Percentiles rank a stretch among this genome's conserved stretches.
Evolutionary conservation across 176 grass and related monocot genomes (phyloP).

Genomic region (Themeda triandra): DNA sequence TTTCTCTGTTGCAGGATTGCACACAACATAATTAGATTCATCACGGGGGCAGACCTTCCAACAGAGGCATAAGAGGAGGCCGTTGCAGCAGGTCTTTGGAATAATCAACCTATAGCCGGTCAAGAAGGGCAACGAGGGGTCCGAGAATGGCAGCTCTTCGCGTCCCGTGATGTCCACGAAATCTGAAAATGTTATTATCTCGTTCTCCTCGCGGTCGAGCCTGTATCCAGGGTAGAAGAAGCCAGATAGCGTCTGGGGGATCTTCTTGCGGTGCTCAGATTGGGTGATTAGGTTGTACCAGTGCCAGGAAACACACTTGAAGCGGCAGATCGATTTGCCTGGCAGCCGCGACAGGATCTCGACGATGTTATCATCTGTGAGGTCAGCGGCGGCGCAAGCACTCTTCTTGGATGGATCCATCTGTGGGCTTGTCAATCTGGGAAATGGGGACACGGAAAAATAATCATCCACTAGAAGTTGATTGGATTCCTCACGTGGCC

Average conservation of each 20-base stretch:
- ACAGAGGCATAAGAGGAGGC: background rate
- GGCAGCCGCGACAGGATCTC: constrained; percentile 12
- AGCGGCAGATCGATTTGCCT: background rate
- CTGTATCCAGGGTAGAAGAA: background rate
- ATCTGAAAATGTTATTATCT: background rate
- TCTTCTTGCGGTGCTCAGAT: background rate
- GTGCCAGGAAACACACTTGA: constrained; percentile 14
- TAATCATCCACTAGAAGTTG: too few species aligned
- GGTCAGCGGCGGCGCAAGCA: background rate
- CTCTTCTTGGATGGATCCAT: background rate
- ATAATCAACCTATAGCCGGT: background rate
- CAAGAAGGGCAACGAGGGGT: background rate
- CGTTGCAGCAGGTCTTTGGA: constrained; percentile 21
- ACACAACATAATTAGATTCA: background rate
- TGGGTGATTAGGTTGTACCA: background rate
- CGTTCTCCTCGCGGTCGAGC: background rate
- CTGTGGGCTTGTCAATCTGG: background rate
- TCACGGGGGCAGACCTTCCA: background rate
- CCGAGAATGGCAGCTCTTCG: background rate
- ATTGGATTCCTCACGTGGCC: too few species aligned
- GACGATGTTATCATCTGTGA: background rate
- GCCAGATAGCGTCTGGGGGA: background rate
- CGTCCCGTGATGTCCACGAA: background rate
- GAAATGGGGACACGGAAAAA: background rate
- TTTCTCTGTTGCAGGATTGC: constrained; percentile 10